Conservation (phyloP, 1,139 yeast genomes). For the Yamadazyma dushanensis region DNA sequence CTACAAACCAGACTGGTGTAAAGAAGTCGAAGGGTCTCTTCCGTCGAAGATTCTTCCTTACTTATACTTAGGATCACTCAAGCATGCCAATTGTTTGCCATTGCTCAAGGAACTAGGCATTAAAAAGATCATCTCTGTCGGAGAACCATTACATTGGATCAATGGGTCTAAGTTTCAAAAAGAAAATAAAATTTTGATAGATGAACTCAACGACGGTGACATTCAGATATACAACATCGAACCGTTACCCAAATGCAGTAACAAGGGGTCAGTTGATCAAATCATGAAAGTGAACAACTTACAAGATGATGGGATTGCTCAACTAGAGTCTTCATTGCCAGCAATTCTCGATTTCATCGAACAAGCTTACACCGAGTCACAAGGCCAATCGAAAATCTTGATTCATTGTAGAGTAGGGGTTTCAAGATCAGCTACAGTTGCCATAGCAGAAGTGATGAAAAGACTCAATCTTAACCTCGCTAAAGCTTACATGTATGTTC, state of each 20-base stretch:
- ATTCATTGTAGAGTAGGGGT: constrained; percentile 55
- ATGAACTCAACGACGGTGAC: constrained; percentile 29
- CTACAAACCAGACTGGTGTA: constrained; percentile 34
- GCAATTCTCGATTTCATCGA: constrained; percentile 37
- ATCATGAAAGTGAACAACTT: constrained; percentile 46
- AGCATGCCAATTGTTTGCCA: constrained; percentile 75
- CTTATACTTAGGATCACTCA: constrained; percentile 80
- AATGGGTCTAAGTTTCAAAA: constrained; percentile 30
- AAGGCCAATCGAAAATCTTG: constrained; percentile 36
- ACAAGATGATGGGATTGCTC: constrained; percentile 52
- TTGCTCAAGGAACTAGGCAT: constrained; percentile 68
- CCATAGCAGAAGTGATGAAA: constrained; percentile 49
- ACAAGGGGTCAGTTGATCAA: constrained; percentile 22
- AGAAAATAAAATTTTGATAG: constrained; percentile 24
- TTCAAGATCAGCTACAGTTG: constrained; percentile 50
- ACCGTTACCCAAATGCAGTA: constrained; percentile 16
- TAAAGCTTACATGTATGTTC: constrained; percentile 44
- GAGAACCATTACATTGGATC: constrained; percentile 75
- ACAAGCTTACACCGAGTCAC: constrained; percentile 25
- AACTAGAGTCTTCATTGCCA: constrained; percentile 36
- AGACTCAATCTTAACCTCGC: constrained; percentile 38
- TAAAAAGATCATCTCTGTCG: constrained; percentile 78
- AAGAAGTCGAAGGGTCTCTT: constrained; percentile 56
- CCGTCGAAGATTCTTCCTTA: constrained; percentile 81
- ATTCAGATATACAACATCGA: constrained; percentile 32